These are phyloP conservation scores for Talaromyces stipitatus DNA, from an alignment of 495 filamentous ascomycete genomes.

Conservation along the genomic window DNA sequence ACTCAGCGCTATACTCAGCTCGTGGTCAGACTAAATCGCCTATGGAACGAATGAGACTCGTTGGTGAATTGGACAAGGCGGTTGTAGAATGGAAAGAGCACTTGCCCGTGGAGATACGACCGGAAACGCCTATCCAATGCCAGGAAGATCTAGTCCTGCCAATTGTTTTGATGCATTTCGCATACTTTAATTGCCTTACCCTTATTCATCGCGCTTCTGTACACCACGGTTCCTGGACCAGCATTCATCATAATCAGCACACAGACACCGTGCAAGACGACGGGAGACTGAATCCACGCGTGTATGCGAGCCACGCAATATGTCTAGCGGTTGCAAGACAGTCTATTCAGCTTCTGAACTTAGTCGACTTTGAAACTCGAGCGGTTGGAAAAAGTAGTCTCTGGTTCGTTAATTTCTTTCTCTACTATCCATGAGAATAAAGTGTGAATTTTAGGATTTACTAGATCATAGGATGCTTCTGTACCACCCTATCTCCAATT, in stretches of 20 bases:
- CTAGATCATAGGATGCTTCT: not conserved
- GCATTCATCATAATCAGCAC: not conserved
- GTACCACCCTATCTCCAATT: not conserved
- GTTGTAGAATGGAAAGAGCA: not conserved
- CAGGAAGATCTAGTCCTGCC: not conserved
- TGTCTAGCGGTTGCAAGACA: not conserved
- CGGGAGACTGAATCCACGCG: not conserved
- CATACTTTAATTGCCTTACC: not conserved
- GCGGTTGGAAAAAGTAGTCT: not conserved
- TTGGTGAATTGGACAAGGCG: not conserved
- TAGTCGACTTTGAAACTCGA: not conserved
- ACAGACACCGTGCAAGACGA: not conserved
- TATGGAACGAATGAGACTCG: not conserved
- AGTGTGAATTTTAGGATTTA: not conserved
- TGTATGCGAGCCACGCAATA: not conserved
- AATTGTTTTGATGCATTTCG: not conserved
- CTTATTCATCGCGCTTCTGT: not conserved
- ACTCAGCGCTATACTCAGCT: not conserved
- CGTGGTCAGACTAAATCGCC: not conserved
- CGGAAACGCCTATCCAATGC: not conserved
- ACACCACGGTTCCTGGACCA: not conserved
- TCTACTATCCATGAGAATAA: not conserved
- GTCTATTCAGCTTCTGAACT: not conserved
- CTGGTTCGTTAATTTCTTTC: not conserved
- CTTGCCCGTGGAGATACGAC: not conserved